These are phyloP conservation scores for Globisporangium apiculatum DNA, from an alignment of 352 stramenopile genomes.

Conservation along the genomic window DNA sequence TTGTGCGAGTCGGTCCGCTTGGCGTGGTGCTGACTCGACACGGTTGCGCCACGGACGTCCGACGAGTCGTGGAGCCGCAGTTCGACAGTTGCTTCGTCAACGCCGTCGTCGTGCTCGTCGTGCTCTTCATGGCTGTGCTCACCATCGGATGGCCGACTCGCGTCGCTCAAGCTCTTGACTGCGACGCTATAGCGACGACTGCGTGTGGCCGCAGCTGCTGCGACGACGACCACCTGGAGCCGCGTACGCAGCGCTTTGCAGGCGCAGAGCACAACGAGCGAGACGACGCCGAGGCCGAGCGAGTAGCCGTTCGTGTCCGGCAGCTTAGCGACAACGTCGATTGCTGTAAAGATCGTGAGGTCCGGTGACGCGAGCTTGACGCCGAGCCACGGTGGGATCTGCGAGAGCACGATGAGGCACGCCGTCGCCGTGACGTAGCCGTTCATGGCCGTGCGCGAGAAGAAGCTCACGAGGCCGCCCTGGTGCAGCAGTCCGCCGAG, in stretches of 20 bases:
- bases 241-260: constrained; percentile 25
- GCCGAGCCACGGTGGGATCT: constrained; percentile 50
- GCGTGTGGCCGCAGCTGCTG: neutral
- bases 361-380: constrained; percentile 38
- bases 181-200: too few relatives aligned
- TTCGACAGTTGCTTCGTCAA: neutral
- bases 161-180: neutral
- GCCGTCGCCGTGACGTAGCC: constrained; percentile 60
- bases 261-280: constrained; percentile 36
- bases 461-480: constrained; percentile 62
- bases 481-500: constrained; percentile 47
- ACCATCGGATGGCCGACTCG: too few relatives aligned
- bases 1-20: neutral
- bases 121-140: too few relatives aligned
- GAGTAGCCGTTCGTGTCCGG: constrained; percentile 45
- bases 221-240: constrained; percentile 1
- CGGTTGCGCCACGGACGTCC: neutral
- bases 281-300: constrained; percentile 37
- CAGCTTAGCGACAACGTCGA: constrained; percentile 43
- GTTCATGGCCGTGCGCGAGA: constrained; percentile 67
- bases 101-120: neutral
- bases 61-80: constrained; percentile 8
- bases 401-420: constrained; percentile 64
- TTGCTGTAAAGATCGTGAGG: constrained; percentile 45
- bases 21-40: neutral